phyloP scores from a whole-genome alignment of 345 rosid species.

The Salix exigua region DNA sequence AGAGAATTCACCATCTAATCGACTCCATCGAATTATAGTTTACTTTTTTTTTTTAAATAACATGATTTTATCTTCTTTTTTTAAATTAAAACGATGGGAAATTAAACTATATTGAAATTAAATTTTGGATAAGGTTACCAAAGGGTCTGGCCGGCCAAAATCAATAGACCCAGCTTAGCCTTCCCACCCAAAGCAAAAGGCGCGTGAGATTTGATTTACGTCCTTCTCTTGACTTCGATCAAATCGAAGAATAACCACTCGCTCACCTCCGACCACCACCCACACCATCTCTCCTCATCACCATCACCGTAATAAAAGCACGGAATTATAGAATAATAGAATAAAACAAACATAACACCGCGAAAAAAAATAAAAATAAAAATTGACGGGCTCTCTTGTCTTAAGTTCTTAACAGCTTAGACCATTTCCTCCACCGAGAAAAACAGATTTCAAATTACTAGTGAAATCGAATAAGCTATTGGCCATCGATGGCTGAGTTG shows the following conservation, averaged over 20 bases:
- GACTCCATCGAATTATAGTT: too few species aligned
- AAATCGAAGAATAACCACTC: neutral
- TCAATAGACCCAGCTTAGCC: too few species aligned
- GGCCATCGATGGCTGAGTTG: conserved; percentile 73
- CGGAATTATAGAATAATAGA: neutral
- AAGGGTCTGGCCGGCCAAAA: too few species aligned
- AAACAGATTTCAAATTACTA: too few species aligned
- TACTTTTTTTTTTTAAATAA: too few species aligned
- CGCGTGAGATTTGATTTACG: neutral
- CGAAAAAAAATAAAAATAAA: neutral
- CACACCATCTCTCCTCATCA: neutral
- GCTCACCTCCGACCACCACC: neutral
- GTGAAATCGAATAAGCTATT: neutral
- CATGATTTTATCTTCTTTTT: too few species aligned
- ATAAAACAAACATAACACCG: neutral
- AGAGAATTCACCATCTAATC: too few species aligned
- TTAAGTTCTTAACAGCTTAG: neutral
- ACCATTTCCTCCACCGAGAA: too few species aligned
- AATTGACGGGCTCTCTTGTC: neutral
- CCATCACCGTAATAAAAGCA: neutral
- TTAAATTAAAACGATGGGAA: too few species aligned
- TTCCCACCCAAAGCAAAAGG: too few species aligned
- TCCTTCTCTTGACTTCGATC: neutral
- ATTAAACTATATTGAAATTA: too few species aligned
- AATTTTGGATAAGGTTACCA: too few species aligned